phyloP scores from a whole-genome alignment of 768 basidiomycete genomes.

The Hysterangium stoloniferum region DNA sequence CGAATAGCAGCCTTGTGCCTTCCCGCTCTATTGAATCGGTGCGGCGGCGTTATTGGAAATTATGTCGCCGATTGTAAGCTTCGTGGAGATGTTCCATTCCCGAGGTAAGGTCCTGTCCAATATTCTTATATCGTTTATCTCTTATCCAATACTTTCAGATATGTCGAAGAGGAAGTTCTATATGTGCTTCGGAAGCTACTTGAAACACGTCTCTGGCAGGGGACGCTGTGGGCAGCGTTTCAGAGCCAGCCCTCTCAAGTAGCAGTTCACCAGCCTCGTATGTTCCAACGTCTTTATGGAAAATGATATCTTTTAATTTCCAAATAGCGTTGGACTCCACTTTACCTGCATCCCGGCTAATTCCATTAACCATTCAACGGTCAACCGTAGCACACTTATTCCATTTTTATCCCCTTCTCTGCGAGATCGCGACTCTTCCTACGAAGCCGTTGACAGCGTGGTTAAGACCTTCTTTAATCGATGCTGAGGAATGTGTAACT shows the following conservation, averaged over 20 bases:
- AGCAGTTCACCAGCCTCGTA: constrained; percentile 52
- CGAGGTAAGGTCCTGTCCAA: constrained; percentile 44
- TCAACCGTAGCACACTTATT: constrained; percentile 81
- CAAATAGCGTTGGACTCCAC: constrained; percentile 34
- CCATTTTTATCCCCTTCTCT: constrained; percentile 74
- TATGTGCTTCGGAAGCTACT: constrained; percentile 78
- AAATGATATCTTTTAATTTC: background rate
- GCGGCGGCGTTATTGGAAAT: constrained; percentile 52
- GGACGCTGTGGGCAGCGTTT: constrained; percentile 68
- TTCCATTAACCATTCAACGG: constrained; percentile 65
- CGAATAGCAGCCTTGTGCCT: constrained; percentile 69
- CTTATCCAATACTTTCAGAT: constrained; percentile 33
- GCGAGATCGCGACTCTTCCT: constrained; percentile 71
- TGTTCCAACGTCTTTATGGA: constrained; percentile 14
- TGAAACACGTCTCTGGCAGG: constrained; percentile 63
- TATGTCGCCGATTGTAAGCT: constrained; percentile 82
- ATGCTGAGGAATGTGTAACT: constrained; percentile 2
- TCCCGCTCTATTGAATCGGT: constrained; percentile 70
- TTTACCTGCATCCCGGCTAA: constrained; percentile 42
- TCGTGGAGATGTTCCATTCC: constrained; percentile 84
- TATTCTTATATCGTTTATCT: background rate
- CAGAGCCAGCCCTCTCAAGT: constrained; percentile 56
- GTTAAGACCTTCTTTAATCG: constrained; percentile 28
- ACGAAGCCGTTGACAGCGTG: constrained; percentile 62
- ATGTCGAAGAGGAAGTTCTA: constrained; percentile 82